Conservation (phyloP, 495 filamentous ascomycete genomes). For the Chaetomium fimeti region DNA sequence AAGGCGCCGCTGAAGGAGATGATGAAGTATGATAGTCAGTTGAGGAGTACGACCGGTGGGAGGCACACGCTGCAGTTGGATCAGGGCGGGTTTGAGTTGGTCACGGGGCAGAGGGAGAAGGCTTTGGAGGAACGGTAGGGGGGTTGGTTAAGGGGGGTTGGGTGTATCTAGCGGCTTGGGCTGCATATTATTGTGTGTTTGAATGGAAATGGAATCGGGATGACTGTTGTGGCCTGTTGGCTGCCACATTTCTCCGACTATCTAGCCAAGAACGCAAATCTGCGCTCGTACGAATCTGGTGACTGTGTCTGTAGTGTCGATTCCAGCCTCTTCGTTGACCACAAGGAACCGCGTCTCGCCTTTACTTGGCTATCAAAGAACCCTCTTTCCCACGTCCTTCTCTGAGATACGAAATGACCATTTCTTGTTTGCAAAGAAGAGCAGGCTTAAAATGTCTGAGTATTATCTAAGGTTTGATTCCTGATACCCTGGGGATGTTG, state of each 20-base stretch:
- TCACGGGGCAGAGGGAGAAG: slow-evolving; percentile 60
- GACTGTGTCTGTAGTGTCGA: too few relatives aligned
- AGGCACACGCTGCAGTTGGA: slow-evolving; percentile 91
- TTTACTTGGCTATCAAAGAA: too few relatives aligned
- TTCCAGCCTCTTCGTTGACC: too few relatives aligned
- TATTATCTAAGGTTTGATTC: too few relatives aligned
- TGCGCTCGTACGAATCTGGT: too few relatives aligned
- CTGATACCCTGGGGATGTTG: too few relatives aligned
- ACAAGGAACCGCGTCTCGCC: too few relatives aligned
- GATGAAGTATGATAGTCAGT: slow-evolving; percentile 90
- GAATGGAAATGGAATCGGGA: not conserved
- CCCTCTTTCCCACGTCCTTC: too few relatives aligned
- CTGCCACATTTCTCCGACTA: not conserved
- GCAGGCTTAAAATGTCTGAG: too few relatives aligned
- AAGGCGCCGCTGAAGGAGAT: slow-evolving; percentile 92
- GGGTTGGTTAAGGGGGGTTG: not conserved
- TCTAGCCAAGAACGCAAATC: too few relatives aligned
- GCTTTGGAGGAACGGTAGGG: slow-evolving; percentile 25
- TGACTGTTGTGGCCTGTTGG: not conserved
- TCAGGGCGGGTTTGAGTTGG: slow-evolving; percentile 84
- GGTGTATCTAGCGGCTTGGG: not conserved
- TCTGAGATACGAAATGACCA: too few relatives aligned
- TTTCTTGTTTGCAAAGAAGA: too few relatives aligned
- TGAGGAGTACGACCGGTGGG: slow-evolving; percentile 83
- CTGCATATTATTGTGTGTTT: not conserved